phyloP scores from a whole-genome alignment of 1,284 basidiomycete species.

The Papiliotrema laurentii region DNA sequence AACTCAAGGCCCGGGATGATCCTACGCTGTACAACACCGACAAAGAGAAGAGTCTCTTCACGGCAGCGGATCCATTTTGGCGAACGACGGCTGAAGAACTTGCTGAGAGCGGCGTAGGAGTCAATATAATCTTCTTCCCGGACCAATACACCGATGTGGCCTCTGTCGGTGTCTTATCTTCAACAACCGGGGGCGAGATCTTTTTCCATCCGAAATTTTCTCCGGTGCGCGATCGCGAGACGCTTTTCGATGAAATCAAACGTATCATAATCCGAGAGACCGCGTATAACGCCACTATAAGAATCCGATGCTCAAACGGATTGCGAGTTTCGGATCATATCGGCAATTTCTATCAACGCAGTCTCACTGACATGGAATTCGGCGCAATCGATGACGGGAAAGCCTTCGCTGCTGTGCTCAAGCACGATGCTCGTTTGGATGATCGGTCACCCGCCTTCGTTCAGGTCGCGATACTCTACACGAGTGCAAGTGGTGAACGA shows the following conservation, averaged over 20 bases:
- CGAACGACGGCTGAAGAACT: slow-evolving; percentile 78
- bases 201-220: slow-evolving; percentile 91
- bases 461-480: slow-evolving; percentile 90
- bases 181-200: slow-evolving; percentile 83
- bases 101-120: slow-evolving; percentile 81
- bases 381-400: slow-evolving; percentile 79
- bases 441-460: slow-evolving; percentile 74
- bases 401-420: slow-evolving; percentile 65
- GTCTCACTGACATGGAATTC: slow-evolving; percentile 71
- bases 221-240: slow-evolving; percentile 61
- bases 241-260: slow-evolving; percentile 68
- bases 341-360: slow-evolving; percentile 77
- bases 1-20: slow-evolving; percentile 61
- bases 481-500: slow-evolving; percentile 70
- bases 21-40: slow-evolving; percentile 76
- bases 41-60: slow-evolving; percentile 78
- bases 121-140: slow-evolving; percentile 85
- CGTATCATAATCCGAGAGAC: slow-evolving; percentile 68
- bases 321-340: slow-evolving; percentile 67
- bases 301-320: slow-evolving; percentile 81
- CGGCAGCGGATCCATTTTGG: slow-evolving; percentile 73
- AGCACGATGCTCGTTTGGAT: slow-evolving; percentile 61
- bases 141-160: slow-evolving; percentile 80
- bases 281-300: slow-evolving; percentile 75
- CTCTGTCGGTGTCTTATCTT: slow-evolving; percentile 70